phyloP scores from a whole-genome alignment of 164 flowering plant genomes.

The Tinospora cordifolia region DNA sequence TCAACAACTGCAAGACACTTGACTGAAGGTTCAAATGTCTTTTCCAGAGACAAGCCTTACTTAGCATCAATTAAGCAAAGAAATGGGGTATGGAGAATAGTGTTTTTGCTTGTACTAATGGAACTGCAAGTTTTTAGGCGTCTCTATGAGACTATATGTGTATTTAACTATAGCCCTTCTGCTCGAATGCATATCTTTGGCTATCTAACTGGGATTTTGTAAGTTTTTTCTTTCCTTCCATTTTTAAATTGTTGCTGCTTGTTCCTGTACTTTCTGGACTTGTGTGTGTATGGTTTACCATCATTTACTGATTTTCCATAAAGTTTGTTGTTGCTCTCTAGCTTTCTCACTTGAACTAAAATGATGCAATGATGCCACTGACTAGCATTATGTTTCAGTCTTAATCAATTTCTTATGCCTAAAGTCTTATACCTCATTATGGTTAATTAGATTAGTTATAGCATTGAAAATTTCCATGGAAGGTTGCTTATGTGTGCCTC shows the following conservation, averaged over 20 bases:
- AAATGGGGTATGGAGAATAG: slow-evolving; percentile 47
- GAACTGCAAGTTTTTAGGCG: slow-evolving; percentile 85
- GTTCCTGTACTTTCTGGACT: background rate
- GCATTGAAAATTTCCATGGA: too few relatives aligned
- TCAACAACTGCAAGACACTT: slow-evolving; percentile 50
- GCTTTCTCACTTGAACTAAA: too few relatives aligned
- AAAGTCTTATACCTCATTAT: too few relatives aligned
- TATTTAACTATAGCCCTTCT: slow-evolving; percentile 67
- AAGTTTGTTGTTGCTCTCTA: too few relatives aligned
- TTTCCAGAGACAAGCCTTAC: slow-evolving; percentile 36
- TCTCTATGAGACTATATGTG: slow-evolving; percentile 62
- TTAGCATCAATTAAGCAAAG: slow-evolving; percentile 24
- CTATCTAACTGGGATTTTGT: slow-evolving; percentile 83
- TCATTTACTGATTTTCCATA: too few relatives aligned
- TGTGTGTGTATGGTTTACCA: background rate
- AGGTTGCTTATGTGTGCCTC: too few relatives aligned
- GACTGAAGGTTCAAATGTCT: slow-evolving; percentile 55
- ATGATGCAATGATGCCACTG: too few relatives aligned
- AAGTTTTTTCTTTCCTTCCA: slow-evolving; percentile 27
- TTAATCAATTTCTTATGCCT: too few relatives aligned
- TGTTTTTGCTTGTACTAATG: slow-evolving; percentile 75
- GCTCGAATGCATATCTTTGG: slow-evolving; percentile 87
- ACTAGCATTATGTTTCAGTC: too few relatives aligned
- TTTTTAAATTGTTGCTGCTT: background rate
- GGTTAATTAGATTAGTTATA: too few relatives aligned